A percentile compares a stretch with the other conserved stretches of the same genome.
phyloP scores from a whole-genome alignment of 192 early-diverging fungal genomes.

The Umbelopsis isabellina region DNA sequence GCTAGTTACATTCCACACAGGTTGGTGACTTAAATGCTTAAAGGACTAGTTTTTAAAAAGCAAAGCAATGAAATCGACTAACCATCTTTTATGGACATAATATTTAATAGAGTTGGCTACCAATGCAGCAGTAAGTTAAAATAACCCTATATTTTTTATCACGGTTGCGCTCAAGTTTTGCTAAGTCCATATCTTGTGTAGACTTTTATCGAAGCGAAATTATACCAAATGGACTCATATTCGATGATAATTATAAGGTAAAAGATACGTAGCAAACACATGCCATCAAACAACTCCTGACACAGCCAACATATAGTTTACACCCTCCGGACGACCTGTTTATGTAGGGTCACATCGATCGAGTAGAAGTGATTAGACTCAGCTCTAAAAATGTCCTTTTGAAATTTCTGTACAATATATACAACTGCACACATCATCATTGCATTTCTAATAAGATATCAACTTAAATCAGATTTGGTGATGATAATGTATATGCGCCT shows the following conservation, averaged over 20 bases:
- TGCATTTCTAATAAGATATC: no score
- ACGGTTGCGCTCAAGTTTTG: not conserved
- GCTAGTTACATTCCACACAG: slow-evolving; percentile 63
- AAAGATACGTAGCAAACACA: not conserved
- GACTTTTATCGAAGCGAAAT: slow-evolving; percentile 57
- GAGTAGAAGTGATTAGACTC: not conserved
- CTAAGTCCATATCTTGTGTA: not conserved
- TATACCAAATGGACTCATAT: slow-evolving; percentile 49
- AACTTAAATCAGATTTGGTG: no score
- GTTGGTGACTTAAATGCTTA: slow-evolving; percentile 18
- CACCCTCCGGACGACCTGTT: slow-evolving; percentile 26
- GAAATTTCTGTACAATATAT: no score
- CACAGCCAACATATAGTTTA: slow-evolving; percentile 22
- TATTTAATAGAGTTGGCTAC: slow-evolving; percentile 49
- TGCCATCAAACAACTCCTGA: not conserved
- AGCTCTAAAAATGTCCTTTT: not conserved
- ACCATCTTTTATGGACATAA: not conserved
- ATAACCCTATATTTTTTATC: not conserved
- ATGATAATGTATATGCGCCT: no score
- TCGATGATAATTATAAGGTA: slow-evolving; percentile 55
- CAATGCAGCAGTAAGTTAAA: slow-evolving; percentile 55
- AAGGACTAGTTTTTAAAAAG: not conserved
- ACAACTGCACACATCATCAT: no score
- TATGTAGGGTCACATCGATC: slow-evolving; percentile 33
- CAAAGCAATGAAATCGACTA: not conserved